Evolutionary conservation across 2,329 filamentous ascomycete genomes (phyloP).

Genomic region (Colletotrichum lini): DNA sequence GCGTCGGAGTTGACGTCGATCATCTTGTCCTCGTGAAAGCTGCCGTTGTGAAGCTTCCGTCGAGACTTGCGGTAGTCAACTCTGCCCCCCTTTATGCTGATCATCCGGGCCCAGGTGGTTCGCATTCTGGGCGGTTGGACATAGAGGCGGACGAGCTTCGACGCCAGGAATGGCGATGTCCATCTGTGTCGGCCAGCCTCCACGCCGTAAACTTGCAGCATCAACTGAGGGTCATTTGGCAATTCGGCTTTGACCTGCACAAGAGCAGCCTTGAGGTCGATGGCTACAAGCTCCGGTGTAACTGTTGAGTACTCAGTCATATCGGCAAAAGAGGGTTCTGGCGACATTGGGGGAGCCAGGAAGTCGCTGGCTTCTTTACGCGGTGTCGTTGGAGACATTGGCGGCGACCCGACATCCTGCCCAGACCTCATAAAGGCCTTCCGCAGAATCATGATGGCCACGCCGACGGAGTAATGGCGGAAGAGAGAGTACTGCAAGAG

Average conservation of each 20-base stretch:
- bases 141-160: constrained; percentile 86
- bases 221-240: constrained; percentile 89
- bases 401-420: constrained; percentile 52
- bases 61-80: constrained; percentile 85
- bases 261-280: constrained; percentile 86
- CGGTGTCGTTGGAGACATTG: constrained; percentile 45
- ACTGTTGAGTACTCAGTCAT: constrained; percentile 52
- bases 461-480: constrained; percentile 89
- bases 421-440: constrained; percentile 75
- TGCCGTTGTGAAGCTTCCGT: constrained; percentile 73
- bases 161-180: constrained; percentile 84
- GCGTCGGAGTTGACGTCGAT: constrained; percentile 89
- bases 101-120: constrained; percentile 86
- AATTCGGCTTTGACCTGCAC: constrained; percentile 91
- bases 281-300: constrained; percentile 77
- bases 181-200: constrained; percentile 90
- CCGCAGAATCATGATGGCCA: constrained; percentile 82
- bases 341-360: constrained; percentile 56
- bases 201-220: constrained; percentile 89
- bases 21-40: constrained; percentile 79
- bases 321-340: constrained; percentile 49
- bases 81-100: constrained; percentile 86
- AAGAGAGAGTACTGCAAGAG: constrained; percentile 93
- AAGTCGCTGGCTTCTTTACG: constrained; percentile 49
- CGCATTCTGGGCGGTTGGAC: constrained; percentile 88